These are phyloP conservation scores for Amoebophrya sp. DNA, from an alignment of 169 alveolate genomes.

Conservation along the genomic window DNA sequence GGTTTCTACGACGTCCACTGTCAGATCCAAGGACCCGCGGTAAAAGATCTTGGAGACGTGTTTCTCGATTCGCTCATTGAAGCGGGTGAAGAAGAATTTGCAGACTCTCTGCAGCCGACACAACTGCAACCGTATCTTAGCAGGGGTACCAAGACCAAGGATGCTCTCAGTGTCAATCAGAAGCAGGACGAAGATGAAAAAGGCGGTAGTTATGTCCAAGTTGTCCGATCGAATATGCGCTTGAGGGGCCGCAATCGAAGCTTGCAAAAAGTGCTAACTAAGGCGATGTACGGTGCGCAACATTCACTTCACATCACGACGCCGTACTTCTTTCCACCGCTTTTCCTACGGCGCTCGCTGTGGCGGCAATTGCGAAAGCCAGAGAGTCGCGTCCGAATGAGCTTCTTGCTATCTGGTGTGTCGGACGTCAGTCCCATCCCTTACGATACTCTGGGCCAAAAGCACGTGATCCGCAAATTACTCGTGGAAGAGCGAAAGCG, in stretches of 20 bases:
- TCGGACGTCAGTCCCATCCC: background rate
- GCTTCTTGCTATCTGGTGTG: background rate
- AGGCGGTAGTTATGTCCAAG: background rate
- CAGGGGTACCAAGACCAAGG: background rate
- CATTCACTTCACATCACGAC: background rate
- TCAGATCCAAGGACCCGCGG: background rate
- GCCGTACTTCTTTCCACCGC: background rate
- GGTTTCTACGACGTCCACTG: slow-evolving; percentile 23
- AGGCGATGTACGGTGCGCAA: background rate
- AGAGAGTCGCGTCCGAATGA: background rate
- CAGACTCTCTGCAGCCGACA: background rate
- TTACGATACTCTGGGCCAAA: background rate
- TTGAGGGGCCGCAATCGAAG: background rate
- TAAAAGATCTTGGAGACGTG: background rate
- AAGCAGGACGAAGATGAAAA: background rate
- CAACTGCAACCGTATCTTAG: background rate
- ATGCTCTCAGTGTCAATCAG: too few relatives aligned
- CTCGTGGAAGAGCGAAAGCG: background rate
- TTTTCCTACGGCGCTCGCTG: background rate
- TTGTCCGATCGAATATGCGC: background rate
- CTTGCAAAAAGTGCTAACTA: background rate
- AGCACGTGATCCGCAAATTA: background rate
- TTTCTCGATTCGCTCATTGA: background rate
- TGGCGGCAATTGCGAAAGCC: background rate
- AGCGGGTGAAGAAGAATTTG: background rate